These are phyloP conservation scores for Calonectria leucothoes DNA, from an alignment of 2,329 filamentous ascomycete species.

Conservation along the genomic window DNA sequence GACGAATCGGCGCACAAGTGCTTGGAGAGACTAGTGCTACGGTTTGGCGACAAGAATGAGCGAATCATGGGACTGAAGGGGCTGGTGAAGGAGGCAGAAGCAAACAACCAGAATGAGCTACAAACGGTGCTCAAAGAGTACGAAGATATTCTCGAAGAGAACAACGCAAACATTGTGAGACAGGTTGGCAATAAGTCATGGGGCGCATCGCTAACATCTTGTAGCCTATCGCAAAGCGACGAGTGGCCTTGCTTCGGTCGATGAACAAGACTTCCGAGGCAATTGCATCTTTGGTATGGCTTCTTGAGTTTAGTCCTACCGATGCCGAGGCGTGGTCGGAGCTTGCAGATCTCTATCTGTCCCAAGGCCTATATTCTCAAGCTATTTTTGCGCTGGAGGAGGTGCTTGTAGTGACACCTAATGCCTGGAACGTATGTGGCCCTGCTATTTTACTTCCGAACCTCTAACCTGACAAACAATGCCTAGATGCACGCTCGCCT, in stretches of 20 bases:
- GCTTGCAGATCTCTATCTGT: conserved; percentile 86
- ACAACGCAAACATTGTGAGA: conserved; percentile 83
- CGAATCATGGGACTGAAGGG: conserved; percentile 86
- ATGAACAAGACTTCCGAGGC: conserved; percentile 79
- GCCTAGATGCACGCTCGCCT: conserved; percentile 85
- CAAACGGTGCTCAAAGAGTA: conserved; percentile 81
- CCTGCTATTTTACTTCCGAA: conserved; percentile 1
- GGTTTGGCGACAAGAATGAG: conserved; percentile 89
- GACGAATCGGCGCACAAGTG: conserved; percentile 80
- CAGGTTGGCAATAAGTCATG: not conserved
- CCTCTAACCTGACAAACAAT: conserved; percentile 31
- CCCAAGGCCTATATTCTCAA: conserved; percentile 82
- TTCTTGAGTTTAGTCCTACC: conserved; percentile 87
- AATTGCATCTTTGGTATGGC: conserved; percentile 76
- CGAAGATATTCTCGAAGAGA: conserved; percentile 77
- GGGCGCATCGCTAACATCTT: conserved; percentile 33
- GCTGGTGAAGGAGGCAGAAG: conserved; percentile 85
- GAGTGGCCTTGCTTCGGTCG: conserved; percentile 81
- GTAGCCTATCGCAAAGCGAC: conserved; percentile 88
- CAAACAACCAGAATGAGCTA: conserved; percentile 73
- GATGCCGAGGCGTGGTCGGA: conserved; percentile 96
- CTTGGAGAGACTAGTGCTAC: conserved; percentile 78
- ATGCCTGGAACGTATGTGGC: conserved; percentile 89
- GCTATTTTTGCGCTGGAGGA: conserved; percentile 92
- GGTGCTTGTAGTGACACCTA: conserved; percentile 85